These are phyloP conservation scores for Yamadazyma philogaea DNA, from an alignment of 805 yeast genomes.

Conservation along the genomic window DNA sequence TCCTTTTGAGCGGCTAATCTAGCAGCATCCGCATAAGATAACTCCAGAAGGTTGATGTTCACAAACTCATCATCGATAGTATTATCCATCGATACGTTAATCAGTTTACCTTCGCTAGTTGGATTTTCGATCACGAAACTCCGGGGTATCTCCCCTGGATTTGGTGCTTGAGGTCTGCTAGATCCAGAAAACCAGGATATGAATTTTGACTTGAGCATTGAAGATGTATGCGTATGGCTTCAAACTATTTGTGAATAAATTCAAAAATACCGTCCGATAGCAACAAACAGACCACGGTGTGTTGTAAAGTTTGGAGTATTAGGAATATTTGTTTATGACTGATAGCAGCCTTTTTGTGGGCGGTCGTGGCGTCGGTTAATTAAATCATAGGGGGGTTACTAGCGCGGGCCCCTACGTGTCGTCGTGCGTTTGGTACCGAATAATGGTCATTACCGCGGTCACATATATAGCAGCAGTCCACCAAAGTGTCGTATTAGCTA, in stretches of 20 bases:
- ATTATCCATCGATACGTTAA: slow-evolving; percentile 35
- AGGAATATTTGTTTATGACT: slow-evolving; percentile 6
- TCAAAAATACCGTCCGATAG: too few species aligned
- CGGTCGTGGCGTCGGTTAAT: slow-evolving; percentile 3
- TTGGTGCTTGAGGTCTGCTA: neutral
- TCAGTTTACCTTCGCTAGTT: slow-evolving; percentile 20
- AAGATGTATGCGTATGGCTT: too few species aligned
- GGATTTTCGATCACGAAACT: slow-evolving; percentile 26
- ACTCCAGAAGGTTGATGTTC: slow-evolving; percentile 32
- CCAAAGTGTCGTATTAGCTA: too few species aligned
- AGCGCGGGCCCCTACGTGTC: too few species aligned
- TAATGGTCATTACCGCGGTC: too few species aligned
- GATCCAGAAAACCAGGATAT: slow-evolving; percentile 12
- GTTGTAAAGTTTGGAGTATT: too few species aligned
- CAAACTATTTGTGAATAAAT: too few species aligned
- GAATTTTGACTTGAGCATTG: slow-evolving; percentile 19
- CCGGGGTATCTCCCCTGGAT: slow-evolving; percentile 20
- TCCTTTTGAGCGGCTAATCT: slow-evolving; percentile 1
- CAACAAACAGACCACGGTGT: too few species aligned
- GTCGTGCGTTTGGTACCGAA: too few species aligned
- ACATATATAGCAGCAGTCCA: too few species aligned
- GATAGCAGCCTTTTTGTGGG: slow-evolving; percentile 4
- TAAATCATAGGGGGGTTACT: too few species aligned
- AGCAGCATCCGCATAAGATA: slow-evolving; percentile 47
- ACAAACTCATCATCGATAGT: slow-evolving; percentile 29